Conservation (phyloP, 163 green algal genomes). For the Volvox carteri region DNA sequence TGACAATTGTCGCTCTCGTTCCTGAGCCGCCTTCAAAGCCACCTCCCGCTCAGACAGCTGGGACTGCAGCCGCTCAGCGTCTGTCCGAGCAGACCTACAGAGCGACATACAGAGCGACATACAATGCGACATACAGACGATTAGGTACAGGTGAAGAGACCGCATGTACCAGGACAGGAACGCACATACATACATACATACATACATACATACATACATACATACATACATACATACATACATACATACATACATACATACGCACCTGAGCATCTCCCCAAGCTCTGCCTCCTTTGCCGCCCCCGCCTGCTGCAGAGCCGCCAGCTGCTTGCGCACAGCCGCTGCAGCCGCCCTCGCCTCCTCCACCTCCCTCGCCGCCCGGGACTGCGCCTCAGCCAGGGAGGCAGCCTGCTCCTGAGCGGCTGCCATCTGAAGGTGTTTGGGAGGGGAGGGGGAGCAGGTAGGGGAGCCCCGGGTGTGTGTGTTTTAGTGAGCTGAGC, state of each 20-base stretch:
- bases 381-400: constrained; percentile 11
- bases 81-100: background rate
- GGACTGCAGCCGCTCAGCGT: constrained; percentile 1
- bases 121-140: too few relatives aligned
- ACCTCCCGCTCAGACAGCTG: constrained; percentile 5
- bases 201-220: too few relatives aligned
- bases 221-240: too few relatives aligned
- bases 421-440: background rate
- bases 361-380: background rate
- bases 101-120: too few relatives aligned
- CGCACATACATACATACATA: background rate
- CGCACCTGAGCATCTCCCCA: background rate
- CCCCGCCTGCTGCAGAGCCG: background rate
- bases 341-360: constrained; percentile 20
- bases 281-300: constrained; percentile 30
- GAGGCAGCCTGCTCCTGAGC: background rate
- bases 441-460: background rate
- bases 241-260: too few relatives aligned
- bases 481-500: too few relatives aligned
- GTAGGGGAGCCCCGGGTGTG: too few relatives aligned
- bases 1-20: constrained; percentile 2
- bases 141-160: background rate
- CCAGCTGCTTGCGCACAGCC: background rate
- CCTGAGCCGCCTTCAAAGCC: background rate
- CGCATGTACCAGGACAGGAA: background rate